Conservation (phyloP, 2,329 filamentous ascomycete species). For the Davidsoniella virescens region DNA sequence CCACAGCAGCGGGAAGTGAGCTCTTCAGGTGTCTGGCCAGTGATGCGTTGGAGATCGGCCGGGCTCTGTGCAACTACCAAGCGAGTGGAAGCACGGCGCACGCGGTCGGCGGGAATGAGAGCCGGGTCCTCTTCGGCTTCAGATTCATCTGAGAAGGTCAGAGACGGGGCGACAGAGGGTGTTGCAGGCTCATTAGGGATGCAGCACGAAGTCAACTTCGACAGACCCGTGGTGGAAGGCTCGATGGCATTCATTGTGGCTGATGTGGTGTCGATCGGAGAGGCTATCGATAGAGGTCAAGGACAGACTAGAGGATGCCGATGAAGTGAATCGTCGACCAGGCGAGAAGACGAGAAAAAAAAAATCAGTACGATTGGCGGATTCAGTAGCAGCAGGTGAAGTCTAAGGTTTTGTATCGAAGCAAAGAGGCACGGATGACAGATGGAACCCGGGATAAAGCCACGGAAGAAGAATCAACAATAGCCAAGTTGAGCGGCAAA, state of each 20-base stretch:
- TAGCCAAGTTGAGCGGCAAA: no score
- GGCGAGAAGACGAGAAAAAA: no score
- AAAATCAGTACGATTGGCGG: no score
- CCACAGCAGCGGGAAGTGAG: constrained; percentile 48
- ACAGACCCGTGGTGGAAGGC: constrained; percentile 20
- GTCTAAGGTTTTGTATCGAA: no score
- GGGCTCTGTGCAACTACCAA: constrained; percentile 45
- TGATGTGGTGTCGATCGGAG: neutral
- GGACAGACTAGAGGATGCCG: neutral
- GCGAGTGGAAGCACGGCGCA: constrained; percentile 51
- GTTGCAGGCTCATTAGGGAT: constrained; percentile 25
- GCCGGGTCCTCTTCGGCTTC: constrained; percentile 39
- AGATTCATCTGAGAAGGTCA: constrained; percentile 47
- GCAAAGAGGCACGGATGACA: no score
- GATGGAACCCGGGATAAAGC: no score
- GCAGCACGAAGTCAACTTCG: constrained; percentile 21
- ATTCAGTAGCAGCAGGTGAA: no score
- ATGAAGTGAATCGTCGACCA: no score
- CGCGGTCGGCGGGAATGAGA: constrained; percentile 27
- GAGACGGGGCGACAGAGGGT: constrained; percentile 40
- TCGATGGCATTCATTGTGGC: constrained; percentile 16
- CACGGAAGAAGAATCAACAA: no score
- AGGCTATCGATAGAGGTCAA: neutral
- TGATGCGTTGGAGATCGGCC: constrained; percentile 41
- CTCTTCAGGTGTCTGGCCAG: constrained; percentile 45